Evolutionary conservation across 768 basidiomycete genomes (phyloP).

Genomic region (Mycena venus): DNA sequence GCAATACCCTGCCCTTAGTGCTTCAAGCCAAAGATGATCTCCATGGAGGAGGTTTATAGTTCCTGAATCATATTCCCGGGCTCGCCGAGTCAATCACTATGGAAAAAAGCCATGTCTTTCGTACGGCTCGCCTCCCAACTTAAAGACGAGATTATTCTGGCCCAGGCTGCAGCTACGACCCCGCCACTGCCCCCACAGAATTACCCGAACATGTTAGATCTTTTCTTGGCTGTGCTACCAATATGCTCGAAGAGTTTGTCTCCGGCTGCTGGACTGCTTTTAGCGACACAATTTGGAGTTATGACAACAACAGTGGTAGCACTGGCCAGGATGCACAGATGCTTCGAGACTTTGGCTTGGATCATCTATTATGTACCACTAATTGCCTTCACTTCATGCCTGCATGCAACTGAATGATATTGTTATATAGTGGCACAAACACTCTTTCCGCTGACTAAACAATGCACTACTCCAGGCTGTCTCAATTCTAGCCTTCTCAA

Average conservation of each 20-base stretch:
- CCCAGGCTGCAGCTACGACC: neutral
- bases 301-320: too few relatives aligned
- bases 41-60: neutral
- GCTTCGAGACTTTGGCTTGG: neutral
- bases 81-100: slow-evolving; percentile 3
- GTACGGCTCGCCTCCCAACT: slow-evolving; percentile 1
- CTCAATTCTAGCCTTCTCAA: neutral
- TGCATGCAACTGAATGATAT: too few relatives aligned
- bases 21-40: neutral
- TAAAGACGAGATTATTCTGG: slow-evolving; percentile 12
- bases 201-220: neutral
- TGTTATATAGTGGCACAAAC: too few relatives aligned
- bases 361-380: neutral
- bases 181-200: neutral
- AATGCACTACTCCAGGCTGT: neutral
- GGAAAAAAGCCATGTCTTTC: neutral
- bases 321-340: neutral
- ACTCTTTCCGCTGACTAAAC: neutral
- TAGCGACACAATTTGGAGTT: too few relatives aligned
- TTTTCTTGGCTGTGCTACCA: neutral
- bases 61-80: neutral
- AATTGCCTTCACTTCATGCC: too few relatives aligned
- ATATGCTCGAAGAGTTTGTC: too few relatives aligned
- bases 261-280: too few relatives aligned
- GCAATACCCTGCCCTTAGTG: too few relatives aligned